These are phyloP conservation scores for Eucalyptus victrix DNA, from an alignment of 345 rosid species.

Conservation along the genomic window DNA sequence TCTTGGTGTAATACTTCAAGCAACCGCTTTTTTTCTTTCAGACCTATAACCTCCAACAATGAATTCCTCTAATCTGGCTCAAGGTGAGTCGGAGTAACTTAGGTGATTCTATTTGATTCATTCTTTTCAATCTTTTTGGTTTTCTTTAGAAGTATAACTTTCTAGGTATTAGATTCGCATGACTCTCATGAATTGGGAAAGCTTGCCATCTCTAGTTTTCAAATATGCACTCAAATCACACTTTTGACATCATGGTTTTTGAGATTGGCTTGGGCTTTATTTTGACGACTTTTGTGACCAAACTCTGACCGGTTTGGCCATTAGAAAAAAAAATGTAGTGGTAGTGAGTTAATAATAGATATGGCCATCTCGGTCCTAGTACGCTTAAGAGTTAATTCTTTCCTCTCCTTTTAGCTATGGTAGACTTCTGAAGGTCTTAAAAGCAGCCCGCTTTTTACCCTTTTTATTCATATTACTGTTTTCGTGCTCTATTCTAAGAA, in stretches of 20 bases:
- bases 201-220: background rate
- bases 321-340: background rate
- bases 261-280: background rate
- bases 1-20: no score
- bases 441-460: background rate
- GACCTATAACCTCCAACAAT: no score
- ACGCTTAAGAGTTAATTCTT: background rate
- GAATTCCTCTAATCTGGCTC: no score
- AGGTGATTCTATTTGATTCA: background rate
- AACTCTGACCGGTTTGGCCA: background rate
- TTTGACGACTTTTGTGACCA: background rate
- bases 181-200: background rate
- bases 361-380: background rate
- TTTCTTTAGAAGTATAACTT: background rate
- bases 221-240: background rate
- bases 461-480: background rate
- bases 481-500: background rate
- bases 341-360: background rate
- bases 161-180: background rate
- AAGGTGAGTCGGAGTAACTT: background rate
- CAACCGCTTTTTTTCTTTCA: no score
- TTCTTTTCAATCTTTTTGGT: background rate
- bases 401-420: background rate
- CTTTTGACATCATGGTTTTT: background rate
- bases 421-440: background rate